These are phyloP conservation scores for Rhizopus sp. DNA, from an alignment of 371 early-diverging fungal genomes.

Conservation along the genomic window DNA sequence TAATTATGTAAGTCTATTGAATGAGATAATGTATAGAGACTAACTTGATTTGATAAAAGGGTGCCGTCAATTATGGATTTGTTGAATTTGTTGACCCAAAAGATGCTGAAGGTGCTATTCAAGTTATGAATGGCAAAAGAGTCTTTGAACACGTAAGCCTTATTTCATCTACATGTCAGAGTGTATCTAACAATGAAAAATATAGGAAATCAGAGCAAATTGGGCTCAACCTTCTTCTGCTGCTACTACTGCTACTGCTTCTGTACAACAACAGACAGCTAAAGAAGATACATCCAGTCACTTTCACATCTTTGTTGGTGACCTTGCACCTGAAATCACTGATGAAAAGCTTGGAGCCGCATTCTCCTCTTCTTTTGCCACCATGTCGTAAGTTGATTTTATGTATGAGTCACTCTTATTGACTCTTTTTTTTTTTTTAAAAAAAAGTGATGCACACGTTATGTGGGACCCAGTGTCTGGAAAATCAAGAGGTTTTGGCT, in stretches of 20 bases:
- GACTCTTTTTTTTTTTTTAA: constrained; percentile 15
- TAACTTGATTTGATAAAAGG: constrained; percentile 7
- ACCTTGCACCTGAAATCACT: constrained; percentile 83
- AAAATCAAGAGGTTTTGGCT: constrained; percentile 83
- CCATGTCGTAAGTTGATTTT: constrained; percentile 58
- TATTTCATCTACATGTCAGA: not conserved
- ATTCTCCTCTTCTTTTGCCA: no score
- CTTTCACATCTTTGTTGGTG: constrained; percentile 84
- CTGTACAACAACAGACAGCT: constrained; percentile 11
- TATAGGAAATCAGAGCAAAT: constrained; percentile 53
- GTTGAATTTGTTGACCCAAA: constrained; percentile 80
- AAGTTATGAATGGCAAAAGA: constrained; percentile 75
- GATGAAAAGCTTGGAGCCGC: constrained; percentile 71
- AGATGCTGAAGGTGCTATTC: constrained; percentile 76
- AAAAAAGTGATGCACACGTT: constrained; percentile 64
- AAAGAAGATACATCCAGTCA: constrained; percentile 71
- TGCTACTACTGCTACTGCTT: not conserved
- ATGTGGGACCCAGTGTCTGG: constrained; percentile 78
- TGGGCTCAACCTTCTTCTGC: constrained; percentile 46
- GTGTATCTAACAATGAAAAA: not conserved
- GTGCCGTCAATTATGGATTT: constrained; percentile 85
- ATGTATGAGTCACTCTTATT: constrained; percentile 57
- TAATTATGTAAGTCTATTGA: constrained; percentile 14
- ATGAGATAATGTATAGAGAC: not conserved
- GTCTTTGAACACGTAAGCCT: constrained; percentile 57